Conservation (phyloP, 345 rosid species). For the Euphorbia peplus region DNA sequence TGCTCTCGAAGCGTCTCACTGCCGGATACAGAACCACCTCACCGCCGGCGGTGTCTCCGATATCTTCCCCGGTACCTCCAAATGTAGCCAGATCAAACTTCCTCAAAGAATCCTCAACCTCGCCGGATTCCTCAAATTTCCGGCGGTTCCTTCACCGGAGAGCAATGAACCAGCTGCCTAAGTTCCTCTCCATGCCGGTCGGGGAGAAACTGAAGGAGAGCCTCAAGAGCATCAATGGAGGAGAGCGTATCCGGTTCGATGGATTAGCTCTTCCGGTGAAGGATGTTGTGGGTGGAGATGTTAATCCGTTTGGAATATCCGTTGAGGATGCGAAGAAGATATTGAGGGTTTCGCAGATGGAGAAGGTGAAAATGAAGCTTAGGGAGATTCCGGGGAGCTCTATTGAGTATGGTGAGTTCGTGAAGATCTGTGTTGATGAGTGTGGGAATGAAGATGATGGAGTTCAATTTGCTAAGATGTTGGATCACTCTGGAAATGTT, state of each 20-base stretch:
- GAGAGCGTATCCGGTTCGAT: background rate
- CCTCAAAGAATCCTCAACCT: conserved; percentile 39
- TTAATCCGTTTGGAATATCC: conserved; percentile 27
- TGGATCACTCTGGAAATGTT: conserved; percentile 69
- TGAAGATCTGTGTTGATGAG: conserved; percentile 44
- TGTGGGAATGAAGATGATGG: conserved; percentile 56
- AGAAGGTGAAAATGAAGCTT: conserved; percentile 57
- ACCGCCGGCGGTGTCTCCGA: conserved; percentile 17
- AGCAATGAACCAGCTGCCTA: conserved; percentile 34
- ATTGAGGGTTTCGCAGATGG: conserved; percentile 49
- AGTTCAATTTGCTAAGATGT: conserved; percentile 45
- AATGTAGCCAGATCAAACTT: conserved; percentile 22
- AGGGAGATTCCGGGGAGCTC: conserved; percentile 45
- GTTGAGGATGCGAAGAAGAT: conserved; percentile 57
- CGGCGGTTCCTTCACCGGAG: conserved; percentile 46
- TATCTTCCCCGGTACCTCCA: conserved; percentile 8
- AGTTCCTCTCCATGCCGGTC: conserved; percentile 41
- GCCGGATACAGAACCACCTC: conserved; percentile 23
- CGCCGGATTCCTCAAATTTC: conserved; percentile 34
- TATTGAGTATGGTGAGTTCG: conserved; percentile 46
- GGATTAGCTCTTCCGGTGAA: conserved; percentile 21
- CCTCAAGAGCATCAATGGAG: conserved; percentile 24
- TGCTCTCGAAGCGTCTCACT: conserved; percentile 37
- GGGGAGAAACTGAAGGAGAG: conserved; percentile 51
- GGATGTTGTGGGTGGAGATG: background rate